Conservation (phyloP, 2,329 filamentous ascomycete genomes). For the Nannizziopsis barbatae region DNA sequence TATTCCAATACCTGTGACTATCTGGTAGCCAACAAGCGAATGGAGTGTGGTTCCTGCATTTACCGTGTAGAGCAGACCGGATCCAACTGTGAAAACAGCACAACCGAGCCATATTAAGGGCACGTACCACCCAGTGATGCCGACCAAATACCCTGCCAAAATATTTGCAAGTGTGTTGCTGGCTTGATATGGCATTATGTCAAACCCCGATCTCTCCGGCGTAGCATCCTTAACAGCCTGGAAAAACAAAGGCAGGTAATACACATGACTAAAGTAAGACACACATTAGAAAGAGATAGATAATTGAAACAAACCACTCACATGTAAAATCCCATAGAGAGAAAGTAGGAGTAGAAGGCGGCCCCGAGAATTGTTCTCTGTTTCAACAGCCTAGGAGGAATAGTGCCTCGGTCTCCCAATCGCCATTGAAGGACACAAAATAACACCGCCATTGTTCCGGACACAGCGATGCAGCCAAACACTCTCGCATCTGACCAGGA, state of each 20-base stretch:
- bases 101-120: constrained; percentile 18
- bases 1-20: constrained; percentile 18
- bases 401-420: constrained; percentile 17
- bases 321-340: constrained; percentile 9
- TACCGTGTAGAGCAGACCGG: constrained; percentile 23
- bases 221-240: constrained; percentile 35
- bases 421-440: constrained; percentile 13
- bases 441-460: constrained; percentile 14
- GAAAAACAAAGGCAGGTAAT: constrained; percentile 29
- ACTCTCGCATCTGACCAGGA: constrained; percentile 18
- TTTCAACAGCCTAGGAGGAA: constrained; percentile 21
- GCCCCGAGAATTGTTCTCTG: constrained; percentile 9
- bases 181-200: constrained; percentile 30
- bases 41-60: constrained; percentile 14
- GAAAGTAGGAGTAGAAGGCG: constrained; percentile 8
- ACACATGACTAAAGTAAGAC: constrained; percentile 7
- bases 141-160: constrained; percentile 7
- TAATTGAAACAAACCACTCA: background rate
- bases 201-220: constrained; percentile 27
- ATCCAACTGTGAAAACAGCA: constrained; percentile 19
- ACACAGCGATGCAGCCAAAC: constrained; percentile 17
- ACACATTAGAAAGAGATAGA: background rate
- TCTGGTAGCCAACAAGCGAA: constrained; percentile 21
- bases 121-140: constrained; percentile 17
- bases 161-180: constrained; percentile 19